Base-by-base conservation (phyloP, 257 asterid genomes). In the Solanum bulbocastanum region DNA sequence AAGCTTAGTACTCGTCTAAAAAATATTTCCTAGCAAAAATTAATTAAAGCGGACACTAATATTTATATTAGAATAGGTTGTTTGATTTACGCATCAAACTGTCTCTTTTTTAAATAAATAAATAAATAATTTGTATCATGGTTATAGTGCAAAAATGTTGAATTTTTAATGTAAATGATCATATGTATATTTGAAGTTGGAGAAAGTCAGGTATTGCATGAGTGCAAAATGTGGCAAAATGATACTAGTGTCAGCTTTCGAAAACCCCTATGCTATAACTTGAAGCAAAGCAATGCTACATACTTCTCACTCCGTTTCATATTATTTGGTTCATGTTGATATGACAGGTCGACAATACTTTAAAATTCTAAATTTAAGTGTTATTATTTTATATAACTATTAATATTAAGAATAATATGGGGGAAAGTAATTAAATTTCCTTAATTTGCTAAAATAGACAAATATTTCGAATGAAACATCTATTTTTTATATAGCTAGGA, bases 171-270 rank as follows among this genome's bases (percentile, higher is more conserved):
- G 40, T 65, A 60, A 6, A 65, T 60, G 87, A 69, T 84, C 2
- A 37, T 10, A 39, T 8, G 15, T 62, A 35, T 5, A 37, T 8
- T 65, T n/a, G 60, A 88, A 68, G 72, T 79, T 33, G 87, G 40
- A 66, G 62, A 58, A 11, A 74, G 30, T 56, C 65, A 81, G 32
- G 33, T 37, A 18, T 25, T 44, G 40, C 79, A 86, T 81, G 91
- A 88, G 90, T 88, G 90, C 49, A 87, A 87, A 88, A 68, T 88
- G 88, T 88, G 89, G 85, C 68, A 88, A 88, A 90, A 85, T 85
- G 81, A 85, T 85, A 25, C 33, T 82, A 86, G 33, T 86, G 89
- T 85, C 90, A 90, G 91, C 88, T 88, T 88, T 89, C 37, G 35
- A 65, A 58, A 49, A 46, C 68, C 85, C 85, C 83, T 81, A 60